Evolutionary conservation across 2,329 filamentous ascomycete genomes (phyloP).

Genomic region (Penicillium sclerotiorum): DNA sequence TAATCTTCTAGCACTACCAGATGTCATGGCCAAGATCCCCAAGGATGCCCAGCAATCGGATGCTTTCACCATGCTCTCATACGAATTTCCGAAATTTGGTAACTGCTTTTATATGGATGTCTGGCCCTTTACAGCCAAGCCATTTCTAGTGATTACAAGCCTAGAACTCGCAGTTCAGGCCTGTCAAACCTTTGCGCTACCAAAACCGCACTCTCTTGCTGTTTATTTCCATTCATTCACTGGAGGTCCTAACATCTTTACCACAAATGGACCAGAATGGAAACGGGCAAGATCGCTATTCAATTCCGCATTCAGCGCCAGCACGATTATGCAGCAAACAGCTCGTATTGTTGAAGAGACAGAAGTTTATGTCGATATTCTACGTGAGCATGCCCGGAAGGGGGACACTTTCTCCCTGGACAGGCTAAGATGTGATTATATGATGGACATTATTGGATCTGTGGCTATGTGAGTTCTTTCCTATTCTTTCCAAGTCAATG

Average conservation of each 20-base stretch:
- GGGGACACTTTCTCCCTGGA: background rate
- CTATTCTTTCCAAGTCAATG: too few relatives aligned
- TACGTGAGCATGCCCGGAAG: background rate
- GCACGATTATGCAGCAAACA: background rate
- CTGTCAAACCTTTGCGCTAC: background rate
- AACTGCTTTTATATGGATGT: background rate
- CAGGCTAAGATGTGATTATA: background rate
- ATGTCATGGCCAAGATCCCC: background rate
- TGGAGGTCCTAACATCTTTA: background rate
- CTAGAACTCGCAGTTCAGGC: background rate
- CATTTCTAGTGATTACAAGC: background rate
- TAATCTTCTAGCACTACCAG: background rate
- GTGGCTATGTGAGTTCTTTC: background rate
- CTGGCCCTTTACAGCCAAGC: background rate
- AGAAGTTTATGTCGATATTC: background rate
- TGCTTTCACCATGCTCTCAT: background rate
- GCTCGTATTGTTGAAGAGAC: background rate
- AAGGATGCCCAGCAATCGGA: background rate
- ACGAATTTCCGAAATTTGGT: background rate
- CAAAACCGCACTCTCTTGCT: background rate
- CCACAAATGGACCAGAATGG: background rate
- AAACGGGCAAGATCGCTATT: background rate
- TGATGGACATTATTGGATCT: background rate
- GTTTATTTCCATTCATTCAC: background rate
- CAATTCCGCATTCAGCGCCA: background rate